phyloP scores from a whole-genome alignment of 2,329 filamentous ascomycete genomes.

The Chaetomiaceae sp. region DNA sequence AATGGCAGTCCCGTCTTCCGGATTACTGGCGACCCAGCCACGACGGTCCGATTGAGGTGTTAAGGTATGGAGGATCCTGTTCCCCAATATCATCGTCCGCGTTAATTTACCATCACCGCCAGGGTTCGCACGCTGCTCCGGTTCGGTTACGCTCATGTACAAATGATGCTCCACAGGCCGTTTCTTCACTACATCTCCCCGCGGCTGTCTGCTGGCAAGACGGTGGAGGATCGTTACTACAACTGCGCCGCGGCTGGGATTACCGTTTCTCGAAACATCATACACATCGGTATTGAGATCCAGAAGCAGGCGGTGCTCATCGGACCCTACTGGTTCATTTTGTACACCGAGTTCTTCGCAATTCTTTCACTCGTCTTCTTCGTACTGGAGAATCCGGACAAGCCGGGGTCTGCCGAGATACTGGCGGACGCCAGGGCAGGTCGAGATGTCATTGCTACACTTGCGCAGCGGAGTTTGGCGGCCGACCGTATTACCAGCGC shows the following conservation, averaged over 20 bases:
- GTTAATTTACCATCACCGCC: not conserved
- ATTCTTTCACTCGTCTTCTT: slow-evolving; percentile 75
- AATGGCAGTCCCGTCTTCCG: slow-evolving; percentile 63
- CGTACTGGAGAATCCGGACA: slow-evolving; percentile 72
- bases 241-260: slow-evolving; percentile 61
- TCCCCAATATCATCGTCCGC: not conserved
- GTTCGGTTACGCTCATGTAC: slow-evolving; percentile 76
- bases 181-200: slow-evolving; percentile 79
- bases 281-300: slow-evolving; percentile 75
- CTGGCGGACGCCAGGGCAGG: slow-evolving; percentile 80
- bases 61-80: slow-evolving; percentile 53
- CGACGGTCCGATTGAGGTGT: slow-evolving; percentile 66
- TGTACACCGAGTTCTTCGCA: slow-evolving; percentile 41
- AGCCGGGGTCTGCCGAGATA: slow-evolving; percentile 68
- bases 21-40: slow-evolving; percentile 71
- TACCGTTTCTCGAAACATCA: slow-evolving; percentile 63
- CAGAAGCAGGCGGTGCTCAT: slow-evolving; percentile 67
- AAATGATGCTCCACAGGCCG: slow-evolving; percentile 75
- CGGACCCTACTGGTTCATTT: slow-evolving; percentile 80
- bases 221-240: slow-evolving; percentile 70
- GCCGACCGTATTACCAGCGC: slow-evolving; percentile 79
- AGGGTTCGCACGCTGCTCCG: slow-evolving; percentile 68
- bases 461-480: slow-evolving; percentile 79
- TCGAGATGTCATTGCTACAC: slow-evolving; percentile 69
- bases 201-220: slow-evolving; percentile 47